Conservation (phyloP, 352 stramenopile species). For the Elongisporangium senticosum region DNA sequence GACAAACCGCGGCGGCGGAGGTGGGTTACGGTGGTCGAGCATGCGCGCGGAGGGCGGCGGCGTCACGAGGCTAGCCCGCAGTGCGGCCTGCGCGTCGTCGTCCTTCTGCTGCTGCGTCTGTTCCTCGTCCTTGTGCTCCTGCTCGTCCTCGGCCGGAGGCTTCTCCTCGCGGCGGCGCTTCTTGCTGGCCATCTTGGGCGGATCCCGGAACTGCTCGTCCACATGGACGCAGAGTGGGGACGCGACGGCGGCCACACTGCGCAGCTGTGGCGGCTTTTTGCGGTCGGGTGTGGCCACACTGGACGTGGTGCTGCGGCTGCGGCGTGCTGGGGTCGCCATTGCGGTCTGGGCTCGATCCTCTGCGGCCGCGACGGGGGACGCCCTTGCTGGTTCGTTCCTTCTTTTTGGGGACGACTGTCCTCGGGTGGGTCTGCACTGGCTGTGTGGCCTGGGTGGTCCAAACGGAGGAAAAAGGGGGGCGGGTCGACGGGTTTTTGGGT, state of each 20-base stretch:
- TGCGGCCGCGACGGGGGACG: not conserved
- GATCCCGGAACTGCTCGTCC: not conserved
- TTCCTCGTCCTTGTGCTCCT: conserved; percentile 13
- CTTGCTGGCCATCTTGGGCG: not conserved
- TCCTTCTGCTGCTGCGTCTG: conserved; percentile 21
- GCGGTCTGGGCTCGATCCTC: not conserved
- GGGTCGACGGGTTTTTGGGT: not conserved
- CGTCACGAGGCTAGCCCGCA: conserved; percentile 46
- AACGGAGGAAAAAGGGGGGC: not conserved
- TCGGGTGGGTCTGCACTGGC: not conserved
- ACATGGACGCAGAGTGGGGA: not conserved
- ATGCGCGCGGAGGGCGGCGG: conserved; percentile 60
- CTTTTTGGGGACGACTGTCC: not conserved
- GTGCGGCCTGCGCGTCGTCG: conserved; percentile 11
- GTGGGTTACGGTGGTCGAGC: conserved; percentile 62
- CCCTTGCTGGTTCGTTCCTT: not conserved
- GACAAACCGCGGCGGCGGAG: conserved; percentile 37
- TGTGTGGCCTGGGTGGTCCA: not conserved
- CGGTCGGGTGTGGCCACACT: not conserved
- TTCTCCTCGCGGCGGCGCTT: conserved; percentile 13
- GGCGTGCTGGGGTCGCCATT: not conserved
- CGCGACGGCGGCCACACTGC: not conserved
- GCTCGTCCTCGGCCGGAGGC: conserved; percentile 12
- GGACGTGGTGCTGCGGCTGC: not conserved
- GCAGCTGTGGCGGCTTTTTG: not conserved